A percentile compares a stretch with the other conserved stretches of the same genome.
These are phyloP conservation scores for Plasmodium falciparum DNA, from an alignment of 169 alveolate genomes.

Conservation along the genomic window DNA sequence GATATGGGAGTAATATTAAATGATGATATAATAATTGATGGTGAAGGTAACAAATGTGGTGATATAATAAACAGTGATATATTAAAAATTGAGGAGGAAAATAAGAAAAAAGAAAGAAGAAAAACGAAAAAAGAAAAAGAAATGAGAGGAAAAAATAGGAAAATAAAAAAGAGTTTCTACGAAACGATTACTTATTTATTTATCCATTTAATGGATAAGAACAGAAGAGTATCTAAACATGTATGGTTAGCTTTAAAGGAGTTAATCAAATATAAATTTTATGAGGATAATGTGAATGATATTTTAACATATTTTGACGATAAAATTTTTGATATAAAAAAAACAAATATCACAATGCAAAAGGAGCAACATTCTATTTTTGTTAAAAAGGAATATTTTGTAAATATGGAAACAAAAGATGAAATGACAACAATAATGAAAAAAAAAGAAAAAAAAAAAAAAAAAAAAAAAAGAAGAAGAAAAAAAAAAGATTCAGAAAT, in stretches of 20 bases:
- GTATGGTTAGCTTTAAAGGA: constrained; percentile 73
- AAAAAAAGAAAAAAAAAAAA: not conserved
- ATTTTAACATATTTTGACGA: constrained; percentile 46
- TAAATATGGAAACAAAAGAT: too few species aligned
- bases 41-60: not conserved
- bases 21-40: not conserved
- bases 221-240: constrained; percentile 11
- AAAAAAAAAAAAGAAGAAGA: not conserved
- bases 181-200: constrained; percentile 54
- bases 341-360: not conserved
- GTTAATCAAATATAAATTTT: constrained; percentile 42
- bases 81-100: not conserved
- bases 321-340: constrained; percentile 7
- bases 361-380: not conserved
- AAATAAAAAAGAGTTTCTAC: constrained; percentile 34
- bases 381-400: constrained; percentile 10
- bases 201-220: constrained; percentile 59
- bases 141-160: not conserved
- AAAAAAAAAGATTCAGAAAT: not conserved
- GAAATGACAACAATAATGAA: not conserved
- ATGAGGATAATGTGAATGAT: constrained; percentile 32
- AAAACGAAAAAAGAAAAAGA: not conserved
- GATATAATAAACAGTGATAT: not conserved
- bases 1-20: not conserved
- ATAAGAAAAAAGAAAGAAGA: not conserved